Base-by-base conservation (phyloP, 495 filamentous ascomycete species). In the Chaetomium fimeti region DNA sequence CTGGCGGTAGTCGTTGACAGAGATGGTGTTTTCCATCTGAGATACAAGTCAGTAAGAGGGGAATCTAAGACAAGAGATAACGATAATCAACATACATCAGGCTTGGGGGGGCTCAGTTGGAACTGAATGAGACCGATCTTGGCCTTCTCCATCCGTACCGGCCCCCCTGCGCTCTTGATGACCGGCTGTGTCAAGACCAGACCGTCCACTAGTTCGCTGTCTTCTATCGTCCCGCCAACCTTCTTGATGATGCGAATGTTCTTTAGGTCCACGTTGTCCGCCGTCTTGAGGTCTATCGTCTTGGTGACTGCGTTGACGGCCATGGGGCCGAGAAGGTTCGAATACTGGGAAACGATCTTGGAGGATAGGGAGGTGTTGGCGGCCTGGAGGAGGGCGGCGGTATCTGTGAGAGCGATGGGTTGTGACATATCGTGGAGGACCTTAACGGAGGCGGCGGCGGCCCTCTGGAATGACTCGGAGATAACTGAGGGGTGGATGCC, bases 171-270 rank as follows among this genome's bases (percentile, higher is more conserved):
- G 75, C 85, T 91, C 84, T 98, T 98, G 75, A 98, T 87, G 51
- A 95, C 92, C 24, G 85, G 85, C 77, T 98, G 94, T 73, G 91
- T 92, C 66, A 98, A 82, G 62, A 98, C 93, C 58, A 98, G 75
- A 13, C 94, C 94, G 75, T 98, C 95, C 32, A 98, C 85, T 83
- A 98, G 89, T 82, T 98, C 94, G 74, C 91, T 94, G 72, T 98
- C 94, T 70, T 98, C 94, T 77, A 98, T 97, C 60, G 94, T 98
- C 52, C 94, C 94, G 72, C 94, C 94, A 57, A 95, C 89, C 79
- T 97, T 98, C 87, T 98, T 98, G 65, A 98, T 82, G 62, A 98
- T 93, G 51, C 94, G 85, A 67, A 98, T 96, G 74, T 98, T 96
- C 70, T 91, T 90, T 55, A 98, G 82, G 74, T 98, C 95, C 28